These are phyloP conservation scores for Neurospora crassa DNA, from an alignment of 2,329 filamentous ascomycete species.

Conservation along the genomic window DNA sequence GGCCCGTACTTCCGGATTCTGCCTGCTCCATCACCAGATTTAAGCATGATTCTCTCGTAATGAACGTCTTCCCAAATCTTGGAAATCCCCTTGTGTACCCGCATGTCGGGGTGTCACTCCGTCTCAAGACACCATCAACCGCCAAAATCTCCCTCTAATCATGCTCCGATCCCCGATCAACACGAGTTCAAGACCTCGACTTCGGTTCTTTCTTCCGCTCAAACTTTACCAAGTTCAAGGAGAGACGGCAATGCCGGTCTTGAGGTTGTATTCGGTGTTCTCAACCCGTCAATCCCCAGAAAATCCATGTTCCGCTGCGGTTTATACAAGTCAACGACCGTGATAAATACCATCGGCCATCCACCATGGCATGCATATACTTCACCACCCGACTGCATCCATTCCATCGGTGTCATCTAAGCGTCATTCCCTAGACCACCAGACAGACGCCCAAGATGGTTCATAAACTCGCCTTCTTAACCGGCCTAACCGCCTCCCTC, in stretches of 20 bases:
- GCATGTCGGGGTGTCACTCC: neutral
- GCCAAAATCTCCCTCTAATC: neutral
- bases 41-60: neutral
- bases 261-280: neutral
- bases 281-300: neutral
- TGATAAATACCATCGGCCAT: neutral
- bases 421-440: neutral
- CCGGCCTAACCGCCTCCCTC: conserved; percentile 16
- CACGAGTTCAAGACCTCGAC: neutral
- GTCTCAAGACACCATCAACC: neutral
- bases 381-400: neutral
- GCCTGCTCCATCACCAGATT: neutral
- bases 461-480: conserved; percentile 14
- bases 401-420: neutral
- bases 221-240: neutral
- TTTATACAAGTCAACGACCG: neutral
- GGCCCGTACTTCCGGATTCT: neutral
- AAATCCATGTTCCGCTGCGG: neutral
- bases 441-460: conserved; percentile 20
- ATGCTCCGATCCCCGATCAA: neutral
- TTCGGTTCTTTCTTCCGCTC: neutral
- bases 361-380: neutral
- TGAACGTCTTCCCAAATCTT: neutral
- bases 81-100: neutral
- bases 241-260: neutral